Evolutionary conservation across 768 basidiomycete species (phyloP), one percentile per base, ranked within the genome.

Genomic region (Tricholoma furcatifolium): DNA sequence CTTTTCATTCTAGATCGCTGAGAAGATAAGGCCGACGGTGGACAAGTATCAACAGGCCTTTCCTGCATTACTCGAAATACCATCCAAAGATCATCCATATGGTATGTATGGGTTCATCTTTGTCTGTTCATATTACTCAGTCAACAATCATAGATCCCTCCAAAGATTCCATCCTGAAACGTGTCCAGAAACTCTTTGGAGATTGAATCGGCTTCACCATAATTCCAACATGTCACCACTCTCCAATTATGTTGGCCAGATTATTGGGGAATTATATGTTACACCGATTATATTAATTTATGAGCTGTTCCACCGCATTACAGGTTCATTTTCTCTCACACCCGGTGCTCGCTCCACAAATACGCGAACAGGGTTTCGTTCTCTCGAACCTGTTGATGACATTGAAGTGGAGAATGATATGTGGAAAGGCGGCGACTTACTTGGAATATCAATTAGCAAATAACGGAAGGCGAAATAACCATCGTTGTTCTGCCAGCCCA

Each of bases 61-160:
- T 75, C 97, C 97, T 18, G 93, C 97, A 0, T 73, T 99, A 36
- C 83, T 99, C 14, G 97, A 99, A 71, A 98, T 99, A 56, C 97
- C 97, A 21, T 94, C 93, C 50, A 98, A 98, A 69, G 96, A 98
- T 65, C 94, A 97, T 70, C 96, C 96, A 32, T 98, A 98, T 62
- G 95, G 96, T 96, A 49, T 53, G 82, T 71, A 44, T 24, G 32
- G 17, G 11, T 14, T 38, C 34, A 32, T 30, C 31, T 44, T 36
- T 31, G 11, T n/a, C 43, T 38, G 6, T 34, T 38, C 21, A 23
- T 41, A 18, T 10, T 43, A 34, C 35, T 20, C 30, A 50, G 10
- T 23, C 52, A 34, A 6, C n/a, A n/a, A 48, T 44, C 57, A 27
- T 62, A 96, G 96, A 98, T 71, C 96, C 96, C 14, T 84, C 86